Percentiles rank a stretch among this genome's conserved stretches.
Conservation (phyloP, 345 rosid genomes). For the Brassica napus region DNA sequence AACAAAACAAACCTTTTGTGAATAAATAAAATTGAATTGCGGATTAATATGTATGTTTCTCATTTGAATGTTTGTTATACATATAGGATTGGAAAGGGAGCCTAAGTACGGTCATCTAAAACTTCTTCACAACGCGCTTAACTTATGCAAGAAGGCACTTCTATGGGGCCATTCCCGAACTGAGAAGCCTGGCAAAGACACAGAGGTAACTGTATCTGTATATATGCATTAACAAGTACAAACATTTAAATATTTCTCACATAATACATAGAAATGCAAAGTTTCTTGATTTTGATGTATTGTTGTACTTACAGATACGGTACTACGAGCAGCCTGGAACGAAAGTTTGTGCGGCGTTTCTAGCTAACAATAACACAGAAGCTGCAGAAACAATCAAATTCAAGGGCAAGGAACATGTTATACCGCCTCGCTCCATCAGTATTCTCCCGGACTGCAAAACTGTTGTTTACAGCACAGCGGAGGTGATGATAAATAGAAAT, state of each 20-base stretch:
- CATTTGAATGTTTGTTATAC: background rate
- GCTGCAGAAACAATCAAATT: constrained; percentile 45
- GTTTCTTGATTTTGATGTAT: background rate
- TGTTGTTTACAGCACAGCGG: constrained; percentile 60
- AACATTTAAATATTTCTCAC: constrained; percentile 13
- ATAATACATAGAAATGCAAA: background rate
- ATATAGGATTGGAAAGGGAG: constrained; percentile 58
- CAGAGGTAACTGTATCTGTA: constrained; percentile 50
- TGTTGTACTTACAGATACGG: constrained; percentile 49
- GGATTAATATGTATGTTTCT: background rate
- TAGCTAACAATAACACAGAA: constrained; percentile 68
- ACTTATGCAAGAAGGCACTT: constrained; percentile 67
- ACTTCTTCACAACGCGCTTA: constrained; percentile 75
- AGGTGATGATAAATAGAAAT: constrained; percentile 5
- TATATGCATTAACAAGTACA: constrained; percentile 23
- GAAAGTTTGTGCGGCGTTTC: constrained; percentile 70
- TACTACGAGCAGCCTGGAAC: constrained; percentile 56
- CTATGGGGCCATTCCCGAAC: constrained; percentile 56
- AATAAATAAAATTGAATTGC: background rate
- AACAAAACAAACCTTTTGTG: background rate
- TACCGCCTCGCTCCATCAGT: constrained; percentile 77
- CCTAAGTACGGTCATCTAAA: constrained; percentile 87
- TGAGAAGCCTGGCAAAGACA: constrained; percentile 38
- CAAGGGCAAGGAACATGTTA: constrained; percentile 49
- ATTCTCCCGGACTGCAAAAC: constrained; percentile 90